Evolutionary conservation across 768 basidiomycete species (phyloP).

Genomic region (Termitomyces titanicus): DNA sequence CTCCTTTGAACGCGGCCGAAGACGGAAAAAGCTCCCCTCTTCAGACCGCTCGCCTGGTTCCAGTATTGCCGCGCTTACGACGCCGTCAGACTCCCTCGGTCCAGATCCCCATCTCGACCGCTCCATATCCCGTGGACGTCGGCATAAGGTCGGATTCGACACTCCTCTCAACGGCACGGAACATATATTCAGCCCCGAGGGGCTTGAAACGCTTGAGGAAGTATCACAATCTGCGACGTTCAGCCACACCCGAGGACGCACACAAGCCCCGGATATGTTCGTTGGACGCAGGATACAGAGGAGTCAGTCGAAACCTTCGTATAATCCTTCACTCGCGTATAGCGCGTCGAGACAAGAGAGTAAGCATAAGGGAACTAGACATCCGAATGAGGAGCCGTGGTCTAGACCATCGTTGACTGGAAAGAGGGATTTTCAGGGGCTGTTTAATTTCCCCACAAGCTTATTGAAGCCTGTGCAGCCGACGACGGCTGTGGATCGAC

Average conservation of each 20-base stretch:
- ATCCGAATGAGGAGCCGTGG: neutral
- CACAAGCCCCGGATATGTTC: neutral
- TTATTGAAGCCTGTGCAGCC: constrained; percentile 9
- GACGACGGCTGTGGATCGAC: constrained; percentile 6
- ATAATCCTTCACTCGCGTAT: neutral
- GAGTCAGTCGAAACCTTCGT: constrained; percentile 14
- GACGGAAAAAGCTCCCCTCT: constrained; percentile 20
- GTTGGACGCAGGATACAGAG: neutral
- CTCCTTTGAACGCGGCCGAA: constrained; percentile 33
- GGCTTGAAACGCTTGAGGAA: constrained; percentile 19
- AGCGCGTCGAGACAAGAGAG: neutral
- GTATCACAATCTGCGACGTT: constrained; percentile 1
- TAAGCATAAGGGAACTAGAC: neutral
- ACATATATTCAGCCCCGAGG: constrained; percentile 9
- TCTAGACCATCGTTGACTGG: neutral
- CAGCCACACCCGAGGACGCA: neutral
- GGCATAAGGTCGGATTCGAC: constrained; percentile 6
- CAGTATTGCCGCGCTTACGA: constrained; percentile 37
- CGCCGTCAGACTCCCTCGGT: constrained; percentile 34
- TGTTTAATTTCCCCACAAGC: constrained; percentile 2
- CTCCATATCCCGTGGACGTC: constrained; percentile 18
- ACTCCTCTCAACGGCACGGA: neutral
- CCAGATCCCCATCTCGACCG: constrained; percentile 18
- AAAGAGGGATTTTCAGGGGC: neutral
- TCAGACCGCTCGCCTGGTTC: constrained; percentile 16